Evolutionary conservation across 2,329 filamentous ascomycete species (phyloP).

Genomic region (Thielaviopsis punctulata): DNA sequence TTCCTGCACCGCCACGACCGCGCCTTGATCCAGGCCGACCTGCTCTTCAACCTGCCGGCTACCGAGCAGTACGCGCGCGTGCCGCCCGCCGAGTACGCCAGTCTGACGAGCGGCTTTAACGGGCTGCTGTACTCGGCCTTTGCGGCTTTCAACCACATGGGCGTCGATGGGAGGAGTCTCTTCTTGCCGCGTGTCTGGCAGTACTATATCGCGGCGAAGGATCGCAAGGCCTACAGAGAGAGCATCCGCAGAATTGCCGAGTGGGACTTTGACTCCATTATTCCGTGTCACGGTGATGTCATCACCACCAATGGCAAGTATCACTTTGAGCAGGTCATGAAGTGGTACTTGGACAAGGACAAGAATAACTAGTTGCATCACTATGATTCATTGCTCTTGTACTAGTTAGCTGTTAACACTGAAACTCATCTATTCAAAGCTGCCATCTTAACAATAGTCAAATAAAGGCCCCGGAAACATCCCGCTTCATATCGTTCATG

Average conservation of each 20-base stretch:
- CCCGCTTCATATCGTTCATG: neutral
- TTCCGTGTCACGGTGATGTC: constrained; percentile 88
- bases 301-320: constrained; percentile 59
- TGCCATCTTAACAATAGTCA: too few relatives aligned
- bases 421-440: too few relatives aligned
- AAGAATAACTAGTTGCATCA: neutral
- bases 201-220: constrained; percentile 43
- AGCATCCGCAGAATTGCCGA: constrained; percentile 50
- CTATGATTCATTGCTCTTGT: too few relatives aligned
- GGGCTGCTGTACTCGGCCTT: constrained; percentile 27
- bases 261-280: constrained; percentile 75
- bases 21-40: constrained; percentile 73
- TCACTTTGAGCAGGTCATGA: constrained; percentile 60
- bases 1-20: constrained; percentile 66
- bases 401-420: too few relatives aligned
- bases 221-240: constrained; percentile 40
- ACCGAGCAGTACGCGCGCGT: constrained; percentile 64
- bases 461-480: constrained; percentile 10
- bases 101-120: constrained; percentile 15
- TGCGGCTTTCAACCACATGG: constrained; percentile 39
- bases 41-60: constrained; percentile 81
- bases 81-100: constrained; percentile 26
- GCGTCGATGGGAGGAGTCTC: constrained; percentile 30
- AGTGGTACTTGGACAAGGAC: constrained; percentile 50
- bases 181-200: constrained; percentile 62